phyloP scores from a whole-genome alignment of 805 yeast species.

The Saturnispora zaruensis region DNA sequence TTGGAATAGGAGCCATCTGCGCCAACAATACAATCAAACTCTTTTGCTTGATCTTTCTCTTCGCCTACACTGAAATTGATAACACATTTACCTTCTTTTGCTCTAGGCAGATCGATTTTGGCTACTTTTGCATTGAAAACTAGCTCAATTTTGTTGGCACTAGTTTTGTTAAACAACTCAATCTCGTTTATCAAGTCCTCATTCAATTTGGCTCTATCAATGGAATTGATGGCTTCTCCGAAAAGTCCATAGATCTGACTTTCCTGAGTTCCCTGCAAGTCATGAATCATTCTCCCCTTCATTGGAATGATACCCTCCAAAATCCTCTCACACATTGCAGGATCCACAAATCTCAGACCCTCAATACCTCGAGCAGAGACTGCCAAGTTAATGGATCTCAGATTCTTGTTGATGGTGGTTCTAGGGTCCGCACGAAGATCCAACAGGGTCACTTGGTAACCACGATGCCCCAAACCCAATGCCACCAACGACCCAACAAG shows the following conservation, averaged over 20 bases:
- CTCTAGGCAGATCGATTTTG: constrained; percentile 20
- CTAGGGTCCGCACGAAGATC: constrained; percentile 70
- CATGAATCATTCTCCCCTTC: constrained; percentile 88
- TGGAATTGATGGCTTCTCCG: constrained; percentile 80
- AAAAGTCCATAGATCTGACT: constrained; percentile 70
- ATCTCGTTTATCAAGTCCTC: constrained; percentile 56
- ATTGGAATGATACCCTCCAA: constrained; percentile 66
- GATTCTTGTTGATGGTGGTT: constrained; percentile 18
- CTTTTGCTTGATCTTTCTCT: constrained; percentile 5
- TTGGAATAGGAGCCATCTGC: constrained; percentile 81
- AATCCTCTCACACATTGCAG: constrained; percentile 46
- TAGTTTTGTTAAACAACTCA: constrained; percentile 31
- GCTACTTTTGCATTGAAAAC: constrained; percentile 53
- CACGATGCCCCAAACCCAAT: constrained; percentile 64
- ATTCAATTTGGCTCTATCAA: constrained; percentile 68
- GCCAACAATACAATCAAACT: constrained; percentile 61
- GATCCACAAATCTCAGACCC: constrained; percentile 57
- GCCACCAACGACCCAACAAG: constrained; percentile 83
- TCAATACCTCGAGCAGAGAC: constrained; percentile 77
- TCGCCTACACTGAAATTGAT: neutral
- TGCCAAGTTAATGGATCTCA: constrained; percentile 77
- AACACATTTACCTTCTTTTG: constrained; percentile 8
- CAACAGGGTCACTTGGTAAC: constrained; percentile 61
- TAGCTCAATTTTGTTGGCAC: constrained; percentile 29
- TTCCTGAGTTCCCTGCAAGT: constrained; percentile 49